Conservation (phyloP, 2,329 filamentous ascomycete species). For the Hypocreales sp. region DNA sequence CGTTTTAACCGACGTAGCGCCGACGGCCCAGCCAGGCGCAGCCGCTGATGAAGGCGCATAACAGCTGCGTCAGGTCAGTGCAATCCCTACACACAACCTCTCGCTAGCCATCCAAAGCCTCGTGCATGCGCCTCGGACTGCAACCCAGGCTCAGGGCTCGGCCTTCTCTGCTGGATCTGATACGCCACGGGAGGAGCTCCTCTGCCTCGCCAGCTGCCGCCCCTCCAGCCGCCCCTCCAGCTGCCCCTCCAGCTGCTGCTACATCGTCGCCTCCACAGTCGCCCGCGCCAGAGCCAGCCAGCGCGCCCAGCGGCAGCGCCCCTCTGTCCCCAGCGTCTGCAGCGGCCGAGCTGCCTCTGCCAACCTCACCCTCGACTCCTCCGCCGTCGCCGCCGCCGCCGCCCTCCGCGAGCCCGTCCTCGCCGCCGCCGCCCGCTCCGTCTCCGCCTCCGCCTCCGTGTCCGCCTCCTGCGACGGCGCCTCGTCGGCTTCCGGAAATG, state of each 20-base stretch:
- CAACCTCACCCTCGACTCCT: conserved; percentile 23
- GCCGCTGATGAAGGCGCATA: too few relatives aligned
- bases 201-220: conserved; percentile 1
- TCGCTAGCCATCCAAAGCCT: too few relatives aligned
- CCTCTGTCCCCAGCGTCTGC: conserved; percentile 8
- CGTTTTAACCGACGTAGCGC: too few relatives aligned
- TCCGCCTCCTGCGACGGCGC: too few relatives aligned
- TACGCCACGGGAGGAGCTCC: conserved; percentile 20
- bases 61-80: too few relatives aligned
- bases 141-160: conserved; percentile 32
- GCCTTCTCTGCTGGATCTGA: conserved; percentile 36
- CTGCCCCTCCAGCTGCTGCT: conserved; percentile 10
- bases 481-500: conserved; percentile 28
- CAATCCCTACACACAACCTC: too few relatives aligned
- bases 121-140: conserved; percentile 36
- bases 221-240: conserved; percentile 2
- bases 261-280: conserved; percentile 18
- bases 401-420: conserved; percentile 11
- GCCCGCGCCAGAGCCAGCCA: conserved; percentile 2
- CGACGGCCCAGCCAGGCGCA: too few relatives aligned
- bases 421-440: too few relatives aligned
- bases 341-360: conserved; percentile 21
- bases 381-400: conserved; percentile 15
- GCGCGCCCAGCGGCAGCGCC: too few relatives aligned
- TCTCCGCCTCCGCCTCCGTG: conserved; percentile 10